Conservation (phyloP, 2,329 filamentous ascomycete genomes). For the Aspergillus awamori region DNA sequence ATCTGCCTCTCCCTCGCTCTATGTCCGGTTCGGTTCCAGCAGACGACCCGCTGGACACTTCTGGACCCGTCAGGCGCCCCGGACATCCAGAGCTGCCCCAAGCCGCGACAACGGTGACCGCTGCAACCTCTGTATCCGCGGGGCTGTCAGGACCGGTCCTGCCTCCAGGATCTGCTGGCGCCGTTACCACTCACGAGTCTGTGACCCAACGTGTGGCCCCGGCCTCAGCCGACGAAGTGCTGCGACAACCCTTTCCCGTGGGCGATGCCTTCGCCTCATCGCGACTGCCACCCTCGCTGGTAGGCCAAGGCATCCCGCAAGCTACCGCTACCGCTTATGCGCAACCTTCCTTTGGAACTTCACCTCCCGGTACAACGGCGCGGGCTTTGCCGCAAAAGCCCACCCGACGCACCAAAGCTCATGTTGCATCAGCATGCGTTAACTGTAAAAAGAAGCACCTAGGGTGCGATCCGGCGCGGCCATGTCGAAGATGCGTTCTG, state of each 20-base stretch:
- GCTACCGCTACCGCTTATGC: constrained; percentile 29
- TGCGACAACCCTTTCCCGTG: constrained; percentile 21
- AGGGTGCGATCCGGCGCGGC: constrained; percentile 49
- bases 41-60: constrained; percentile 41
- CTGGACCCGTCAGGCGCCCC: constrained; percentile 37
- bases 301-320: constrained; percentile 23
- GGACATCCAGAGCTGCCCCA: constrained; percentile 35
- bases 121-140: constrained; percentile 12
- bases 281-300: constrained; percentile 25
- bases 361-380: constrained; percentile 24
- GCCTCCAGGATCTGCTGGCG: constrained; percentile 21
- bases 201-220: constrained; percentile 21
- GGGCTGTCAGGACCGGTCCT: constrained; percentile 16
- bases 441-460: constrained; percentile 54
- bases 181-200: constrained; percentile 17
- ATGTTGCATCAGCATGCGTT: constrained; percentile 53
- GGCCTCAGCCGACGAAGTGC: constrained; percentile 18
- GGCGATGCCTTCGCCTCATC: constrained; percentile 25
- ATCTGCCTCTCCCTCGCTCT: constrained; percentile 44
- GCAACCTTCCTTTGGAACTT: constrained; percentile 27
- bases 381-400: constrained; percentile 40
- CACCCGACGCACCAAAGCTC: constrained; percentile 50
- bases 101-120: constrained; percentile 22
- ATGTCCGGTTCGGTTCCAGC: constrained; percentile 48
- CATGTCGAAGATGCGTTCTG: constrained; percentile 50